phyloP scores from a whole-genome alignment of 371 early-diverging fungal genomes.

The Rhizopus delemar region DNA sequence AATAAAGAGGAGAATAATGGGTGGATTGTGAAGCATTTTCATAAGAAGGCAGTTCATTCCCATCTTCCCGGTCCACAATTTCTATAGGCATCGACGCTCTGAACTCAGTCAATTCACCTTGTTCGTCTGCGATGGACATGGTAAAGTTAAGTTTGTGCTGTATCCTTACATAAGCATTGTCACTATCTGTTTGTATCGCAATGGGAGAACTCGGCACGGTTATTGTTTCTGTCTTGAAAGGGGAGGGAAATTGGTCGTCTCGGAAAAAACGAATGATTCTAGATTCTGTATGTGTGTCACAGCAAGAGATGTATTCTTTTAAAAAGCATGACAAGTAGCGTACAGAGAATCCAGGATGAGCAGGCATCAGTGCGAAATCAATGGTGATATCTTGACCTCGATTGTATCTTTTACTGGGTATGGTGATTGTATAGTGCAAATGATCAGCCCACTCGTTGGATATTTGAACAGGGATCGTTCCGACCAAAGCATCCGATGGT shows the following conservation, averaged over 20 bases:
- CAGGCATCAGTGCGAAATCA: slow-evolving; percentile 26
- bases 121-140: slow-evolving; percentile 32
- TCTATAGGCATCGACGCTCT: slow-evolving; percentile 38
- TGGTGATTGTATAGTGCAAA: slow-evolving; percentile 28
- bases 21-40: slow-evolving; percentile 32
- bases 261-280: slow-evolving; percentile 38
- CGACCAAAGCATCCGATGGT: not conserved
- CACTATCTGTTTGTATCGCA: slow-evolving; percentile 31
- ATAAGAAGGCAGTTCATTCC: slow-evolving; percentile 31
- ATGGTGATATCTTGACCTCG: slow-evolving; percentile 42
- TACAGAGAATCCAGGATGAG: slow-evolving; percentile 19
- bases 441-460: slow-evolving; percentile 32
- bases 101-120: slow-evolving; percentile 31
- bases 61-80: slow-evolving; percentile 16
- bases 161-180: slow-evolving; percentile 30
- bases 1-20: slow-evolving; percentile 18
- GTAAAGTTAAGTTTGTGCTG: slow-evolving; percentile 42
- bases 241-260: slow-evolving; percentile 32
- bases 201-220: slow-evolving; percentile 26
- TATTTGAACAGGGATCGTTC: slow-evolving; percentile 21
- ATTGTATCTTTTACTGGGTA: slow-evolving; percentile 22
- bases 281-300: slow-evolving; percentile 28
- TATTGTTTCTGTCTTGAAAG: slow-evolving; percentile 29
- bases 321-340: slow-evolving; percentile 37
- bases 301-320: slow-evolving; percentile 42